These are phyloP conservation scores for Dactylorhiza incarnata DNA, from an alignment of 106 monocot genomes.

Conservation along the genomic window DNA sequence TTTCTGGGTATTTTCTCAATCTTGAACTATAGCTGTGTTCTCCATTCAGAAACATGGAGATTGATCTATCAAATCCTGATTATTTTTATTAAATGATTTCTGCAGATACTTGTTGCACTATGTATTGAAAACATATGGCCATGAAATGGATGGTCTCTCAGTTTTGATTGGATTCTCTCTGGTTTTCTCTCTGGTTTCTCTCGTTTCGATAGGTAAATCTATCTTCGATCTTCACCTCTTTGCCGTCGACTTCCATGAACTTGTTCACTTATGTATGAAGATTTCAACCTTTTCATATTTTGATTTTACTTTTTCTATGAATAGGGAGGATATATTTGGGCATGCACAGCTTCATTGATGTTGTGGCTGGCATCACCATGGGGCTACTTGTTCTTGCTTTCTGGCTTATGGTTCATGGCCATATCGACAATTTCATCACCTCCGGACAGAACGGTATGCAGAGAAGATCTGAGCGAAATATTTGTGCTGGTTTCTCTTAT, in stretches of 20 bases:
- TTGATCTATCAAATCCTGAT: background rate
- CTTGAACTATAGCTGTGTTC: background rate
- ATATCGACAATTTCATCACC: conserved; percentile 64
- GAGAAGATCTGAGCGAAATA: background rate
- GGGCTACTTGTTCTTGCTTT: conserved; percentile 61
- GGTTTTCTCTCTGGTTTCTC: conserved; percentile 37
- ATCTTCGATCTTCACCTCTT: too few relatives aligned
- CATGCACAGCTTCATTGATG: conserved; percentile 95
- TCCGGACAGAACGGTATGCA: conserved; percentile 73
- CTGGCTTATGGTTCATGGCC: conserved; percentile 54
- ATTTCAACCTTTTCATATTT: background rate
- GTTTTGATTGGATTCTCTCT: conserved; percentile 27
- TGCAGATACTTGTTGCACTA: conserved; percentile 75
- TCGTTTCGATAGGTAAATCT: conserved; percentile 53
- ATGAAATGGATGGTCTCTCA: conserved; percentile 21
- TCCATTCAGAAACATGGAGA: background rate
- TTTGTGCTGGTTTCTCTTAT: background rate
- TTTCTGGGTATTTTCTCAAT: conserved; percentile 35
- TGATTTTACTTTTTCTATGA: conserved; percentile 4
- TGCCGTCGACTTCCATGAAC: too few relatives aligned
- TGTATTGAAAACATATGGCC: conserved; percentile 24
- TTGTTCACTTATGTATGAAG: background rate
- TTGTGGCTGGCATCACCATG: conserved; percentile 57
- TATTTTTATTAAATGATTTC: background rate
- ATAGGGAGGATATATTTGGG: conserved; percentile 88